These are phyloP conservation scores for Sarcocystis neurona DNA, from an alignment of 169 alveolate genomes.

Conservation along the genomic window DNA sequence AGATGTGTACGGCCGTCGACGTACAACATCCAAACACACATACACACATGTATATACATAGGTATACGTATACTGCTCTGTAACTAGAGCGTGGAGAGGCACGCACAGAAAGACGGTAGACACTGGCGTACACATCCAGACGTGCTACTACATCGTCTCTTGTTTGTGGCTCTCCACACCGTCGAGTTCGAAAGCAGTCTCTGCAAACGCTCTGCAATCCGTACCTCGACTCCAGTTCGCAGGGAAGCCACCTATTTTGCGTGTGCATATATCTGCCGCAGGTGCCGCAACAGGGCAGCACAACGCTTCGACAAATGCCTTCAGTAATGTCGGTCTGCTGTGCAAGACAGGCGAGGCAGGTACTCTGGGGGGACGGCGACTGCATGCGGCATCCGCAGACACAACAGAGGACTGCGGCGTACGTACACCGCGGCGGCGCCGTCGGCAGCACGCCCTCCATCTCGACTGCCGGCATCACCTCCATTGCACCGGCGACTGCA, in stretches of 20 bases:
- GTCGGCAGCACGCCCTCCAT: neutral
- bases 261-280: slow-evolving; percentile 88
- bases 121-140: no score
- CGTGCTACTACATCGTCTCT: no score
- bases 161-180: no score
- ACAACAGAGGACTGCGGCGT: slow-evolving; percentile 58
- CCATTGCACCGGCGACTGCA: no score
- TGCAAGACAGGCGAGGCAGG: slow-evolving; percentile 91
- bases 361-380: slow-evolving; percentile 84
- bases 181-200: neutral
- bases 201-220: neutral
- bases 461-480: no score
- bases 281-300: slow-evolving; percentile 85
- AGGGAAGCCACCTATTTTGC: slow-evolving; percentile 92
- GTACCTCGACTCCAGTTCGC: slow-evolving; percentile 86
- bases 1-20: no score
- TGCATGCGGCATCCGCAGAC: slow-evolving; percentile 66
- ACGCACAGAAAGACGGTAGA: neutral
- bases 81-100: neutral
- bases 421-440: neutral
- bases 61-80: neutral
- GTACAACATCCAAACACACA: no score
- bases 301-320: slow-evolving; percentile 84
- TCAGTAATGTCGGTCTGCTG: slow-evolving; percentile 89
- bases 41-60: no score